These are phyloP conservation scores for Fusarium caatingaense DNA, from an alignment of 2,329 filamentous ascomycete genomes.

Conservation along the genomic window DNA sequence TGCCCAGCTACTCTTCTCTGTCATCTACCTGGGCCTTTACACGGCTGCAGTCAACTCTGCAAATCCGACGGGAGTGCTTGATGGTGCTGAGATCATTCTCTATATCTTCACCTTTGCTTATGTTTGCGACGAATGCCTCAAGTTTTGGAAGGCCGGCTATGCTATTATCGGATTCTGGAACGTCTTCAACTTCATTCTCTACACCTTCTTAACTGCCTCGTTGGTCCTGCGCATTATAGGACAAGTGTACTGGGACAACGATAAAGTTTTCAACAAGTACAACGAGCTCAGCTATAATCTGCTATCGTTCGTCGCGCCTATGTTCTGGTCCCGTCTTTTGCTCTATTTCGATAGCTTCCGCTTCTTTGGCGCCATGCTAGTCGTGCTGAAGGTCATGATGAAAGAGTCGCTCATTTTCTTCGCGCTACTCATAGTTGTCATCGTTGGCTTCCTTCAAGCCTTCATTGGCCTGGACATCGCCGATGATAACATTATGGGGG, in stretches of 20 bases:
- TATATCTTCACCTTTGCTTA: constrained; percentile 95
- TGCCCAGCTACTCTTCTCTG: constrained; percentile 84
- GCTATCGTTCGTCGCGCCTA: constrained; percentile 88
- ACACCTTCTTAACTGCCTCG: constrained; percentile 80
- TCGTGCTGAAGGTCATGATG: constrained; percentile 96
- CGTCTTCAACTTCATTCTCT: constrained; percentile 88
- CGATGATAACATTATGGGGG: constrained; percentile 75
- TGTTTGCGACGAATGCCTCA: constrained; percentile 85
- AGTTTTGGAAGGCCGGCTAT: constrained; percentile 93
- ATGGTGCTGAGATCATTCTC: constrained; percentile 83
- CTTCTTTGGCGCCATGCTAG: constrained; percentile 98
- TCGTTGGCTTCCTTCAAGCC: constrained; percentile 89
- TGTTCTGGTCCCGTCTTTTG: constrained; percentile 96
- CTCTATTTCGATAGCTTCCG: constrained; percentile 93
- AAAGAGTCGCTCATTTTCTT: constrained; percentile 97
- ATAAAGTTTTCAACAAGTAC: constrained; percentile 64
- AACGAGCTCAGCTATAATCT: constrained; percentile 94
- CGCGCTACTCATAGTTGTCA: constrained; percentile 83
- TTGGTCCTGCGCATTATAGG: constrained; percentile 84
- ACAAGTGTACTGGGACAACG: constrained; percentile 68
- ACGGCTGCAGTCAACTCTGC: constrained; percentile 94
- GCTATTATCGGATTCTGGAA: constrained; percentile 98
- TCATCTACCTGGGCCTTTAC: constrained; percentile 86
- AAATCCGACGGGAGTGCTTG: constrained; percentile 85
- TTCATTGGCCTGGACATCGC: constrained; percentile 92